Base-by-base conservation (phyloP, 2,329 filamentous ascomycete species). In the Pseudogymnoascus sp. region DNA sequence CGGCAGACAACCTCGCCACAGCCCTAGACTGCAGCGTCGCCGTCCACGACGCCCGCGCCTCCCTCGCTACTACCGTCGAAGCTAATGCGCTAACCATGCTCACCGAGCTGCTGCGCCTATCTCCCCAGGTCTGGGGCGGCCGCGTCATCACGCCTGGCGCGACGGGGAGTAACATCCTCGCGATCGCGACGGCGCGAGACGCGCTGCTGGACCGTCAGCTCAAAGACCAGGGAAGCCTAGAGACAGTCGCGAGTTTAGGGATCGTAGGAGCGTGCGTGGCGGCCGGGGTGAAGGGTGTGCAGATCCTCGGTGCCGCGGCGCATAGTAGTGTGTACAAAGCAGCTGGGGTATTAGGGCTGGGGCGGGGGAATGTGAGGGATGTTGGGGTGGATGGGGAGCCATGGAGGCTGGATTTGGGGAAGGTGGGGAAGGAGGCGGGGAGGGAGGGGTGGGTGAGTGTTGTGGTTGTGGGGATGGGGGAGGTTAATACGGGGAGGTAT, bases 401-500 rank as follows among this genome's bases (percentile, higher is more conserved):
- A 0, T 91, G 93, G 79, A 81, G 79, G 51, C 81, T 96, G 67
- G 86, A 96, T 69, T 70, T 96, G 5, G 78, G 80, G 2, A 78
- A 78, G 2, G 77, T 96, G 1, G 86, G 91, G 73, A 74, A 74
- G 54, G 81, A 85, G 64, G 77, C 96, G 14, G 70, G 77, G 64
- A 75, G 73, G 37, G 73, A 77, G 0, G 81, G 81, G 2, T 80
- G 83, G 11, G 89, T 83, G n/a, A 89, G 82, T 60, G 90, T 97
- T 66, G 84, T 97, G 39, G 86, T 83, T 4, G 77, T 96, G n/a
- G 93, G 91, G 45, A 89, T 88, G 5, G 90, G 90, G 1, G 93
- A 97, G 76, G 91, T 97, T 29, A 97, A 97, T 69, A 96, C 92
- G 0, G 92, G 93, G 0, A 80, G 86, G 4, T 97, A 92, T 73